Evolutionary conservation across 2,329 filamentous ascomycete species (phyloP).

Genomic region (Cryphonectria nitschkei): DNA sequence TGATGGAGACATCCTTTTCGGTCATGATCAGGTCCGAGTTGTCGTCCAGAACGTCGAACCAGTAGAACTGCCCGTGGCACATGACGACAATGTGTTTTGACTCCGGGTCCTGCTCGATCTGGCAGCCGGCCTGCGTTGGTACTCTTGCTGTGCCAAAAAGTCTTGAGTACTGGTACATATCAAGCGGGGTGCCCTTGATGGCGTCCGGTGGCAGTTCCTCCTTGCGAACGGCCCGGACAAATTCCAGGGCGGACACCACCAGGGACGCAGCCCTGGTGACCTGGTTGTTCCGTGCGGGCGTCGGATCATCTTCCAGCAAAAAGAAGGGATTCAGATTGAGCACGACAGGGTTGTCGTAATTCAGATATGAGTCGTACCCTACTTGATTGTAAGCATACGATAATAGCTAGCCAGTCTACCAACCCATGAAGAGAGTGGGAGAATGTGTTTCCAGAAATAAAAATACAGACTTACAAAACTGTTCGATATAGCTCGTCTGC

Average conservation of each 20-base stretch:
- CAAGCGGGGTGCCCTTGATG: constrained; percentile 80
- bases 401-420: background rate
- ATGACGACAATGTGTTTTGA: constrained; percentile 92
- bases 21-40: constrained; percentile 97
- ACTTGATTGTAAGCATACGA: constrained; percentile 32
- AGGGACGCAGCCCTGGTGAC: constrained; percentile 92
- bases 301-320: constrained; percentile 94
- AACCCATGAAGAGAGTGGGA: no score
- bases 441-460: background rate
- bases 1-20: constrained; percentile 88
- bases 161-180: constrained; percentile 98
- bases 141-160: constrained; percentile 94
- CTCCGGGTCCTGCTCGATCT: constrained; percentile 92
- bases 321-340: constrained; percentile 98
- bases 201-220: constrained; percentile 92
- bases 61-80: constrained; percentile 96
- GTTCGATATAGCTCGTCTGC: constrained; percentile 96
- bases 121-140: constrained; percentile 90
- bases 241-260: constrained; percentile 86
- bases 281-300: constrained; percentile 93
- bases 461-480: constrained; percentile 76
- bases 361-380: constrained; percentile 98
- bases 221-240: constrained; percentile 88
- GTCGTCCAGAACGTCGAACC: constrained; percentile 96
- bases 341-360: constrained; percentile 96